Conservation (phyloP, 495 filamentous ascomycete species). For the Bryoglossum gracile region DNA sequence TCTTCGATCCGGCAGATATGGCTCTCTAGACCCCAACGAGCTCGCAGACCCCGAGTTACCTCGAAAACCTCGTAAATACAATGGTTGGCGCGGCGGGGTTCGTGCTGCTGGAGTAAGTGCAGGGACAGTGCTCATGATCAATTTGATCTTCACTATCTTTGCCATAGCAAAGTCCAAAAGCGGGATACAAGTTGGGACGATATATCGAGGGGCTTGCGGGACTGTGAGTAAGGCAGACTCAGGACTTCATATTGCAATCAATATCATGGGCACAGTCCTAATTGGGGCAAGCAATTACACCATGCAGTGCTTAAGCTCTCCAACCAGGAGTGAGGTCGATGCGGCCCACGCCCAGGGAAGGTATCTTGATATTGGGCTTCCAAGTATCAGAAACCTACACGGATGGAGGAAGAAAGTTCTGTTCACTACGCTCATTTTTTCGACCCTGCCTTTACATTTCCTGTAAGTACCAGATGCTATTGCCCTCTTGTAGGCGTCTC, state of each 20-base stretch:
- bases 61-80: neutral
- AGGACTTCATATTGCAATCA: slow-evolving; percentile 31
- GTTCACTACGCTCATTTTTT: slow-evolving; percentile 15
- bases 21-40: slow-evolving; percentile 5
- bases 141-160: slow-evolving; percentile 10
- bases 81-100: slow-evolving; percentile 6
- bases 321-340: slow-evolving; percentile 34
- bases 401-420: slow-evolving; percentile 21
- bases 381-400: slow-evolving; percentile 31
- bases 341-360: slow-evolving; percentile 27
- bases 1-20: slow-evolving; percentile 6
- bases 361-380: slow-evolving; percentile 35
- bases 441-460: slow-evolving; percentile 28
- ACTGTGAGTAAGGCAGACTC: slow-evolving; percentile 15
- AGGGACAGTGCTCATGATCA: slow-evolving; percentile 1
- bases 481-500: too few species aligned
- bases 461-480: too few species aligned
- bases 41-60: neutral
- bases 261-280: slow-evolving; percentile 31
- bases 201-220: slow-evolving; percentile 24
- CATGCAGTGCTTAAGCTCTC: slow-evolving; percentile 35
- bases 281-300: slow-evolving; percentile 33
- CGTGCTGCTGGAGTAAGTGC: neutral
- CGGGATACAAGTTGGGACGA: neutral
- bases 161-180: slow-evolving; percentile 1